Conservation (phyloP, 2,329 filamentous ascomycete genomes). For the Penicillium digitatum region DNA sequence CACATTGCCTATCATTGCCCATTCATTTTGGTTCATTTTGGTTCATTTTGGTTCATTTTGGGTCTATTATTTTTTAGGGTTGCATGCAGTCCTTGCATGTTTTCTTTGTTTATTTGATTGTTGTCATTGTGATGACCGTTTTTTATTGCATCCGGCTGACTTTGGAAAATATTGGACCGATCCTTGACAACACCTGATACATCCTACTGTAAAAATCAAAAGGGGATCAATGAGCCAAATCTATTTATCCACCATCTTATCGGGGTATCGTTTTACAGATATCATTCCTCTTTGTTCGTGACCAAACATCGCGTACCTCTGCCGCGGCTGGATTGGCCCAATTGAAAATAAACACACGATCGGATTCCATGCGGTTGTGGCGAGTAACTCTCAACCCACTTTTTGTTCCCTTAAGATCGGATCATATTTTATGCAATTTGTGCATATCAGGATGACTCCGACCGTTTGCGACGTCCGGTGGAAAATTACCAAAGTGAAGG, state of each 20-base stretch:
- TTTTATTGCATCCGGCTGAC: background rate
- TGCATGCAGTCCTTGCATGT: constrained; percentile 6
- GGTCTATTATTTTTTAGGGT: background rate
- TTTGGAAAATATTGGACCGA: background rate
- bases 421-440: background rate
- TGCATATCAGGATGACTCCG: background rate
- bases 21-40: no score
- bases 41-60: no score
- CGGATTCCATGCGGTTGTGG: background rate
- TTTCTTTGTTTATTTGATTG: background rate
- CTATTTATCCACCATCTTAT: background rate
- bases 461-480: background rate
- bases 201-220: background rate
- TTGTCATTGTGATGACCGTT: background rate
- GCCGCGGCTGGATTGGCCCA: background rate
- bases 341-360: background rate
- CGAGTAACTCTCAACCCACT: background rate
- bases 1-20: constrained; percentile 8
- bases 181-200: background rate
- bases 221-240: background rate
- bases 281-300: background rate
- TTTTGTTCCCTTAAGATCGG: background rate
- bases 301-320: background rate
- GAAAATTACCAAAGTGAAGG: background rate
- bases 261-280: background rate